Percentiles rank a stretch among this genome's conserved stretches.
Conservation (phyloP, 2,329 filamentous ascomycete genomes). For the Alternaria sp. region DNA sequence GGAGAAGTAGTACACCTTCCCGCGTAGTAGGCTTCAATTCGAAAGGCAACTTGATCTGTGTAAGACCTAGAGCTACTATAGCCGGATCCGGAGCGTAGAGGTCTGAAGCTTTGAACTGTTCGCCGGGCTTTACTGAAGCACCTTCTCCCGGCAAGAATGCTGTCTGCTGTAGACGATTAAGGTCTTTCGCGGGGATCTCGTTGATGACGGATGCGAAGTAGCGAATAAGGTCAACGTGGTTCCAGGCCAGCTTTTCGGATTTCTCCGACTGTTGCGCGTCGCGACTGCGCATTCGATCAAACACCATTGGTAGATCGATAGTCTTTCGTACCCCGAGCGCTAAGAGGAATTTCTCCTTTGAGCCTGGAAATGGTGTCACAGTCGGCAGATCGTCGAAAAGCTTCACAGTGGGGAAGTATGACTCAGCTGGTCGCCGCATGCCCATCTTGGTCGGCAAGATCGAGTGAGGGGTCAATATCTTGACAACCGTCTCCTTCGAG, state of each 20-base stretch:
- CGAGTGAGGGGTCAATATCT: slow-evolving; percentile 71
- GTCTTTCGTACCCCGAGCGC: slow-evolving; percentile 93
- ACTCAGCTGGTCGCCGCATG: slow-evolving; percentile 83
- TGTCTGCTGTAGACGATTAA: slow-evolving; percentile 78
- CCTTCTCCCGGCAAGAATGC: slow-evolving; percentile 78
- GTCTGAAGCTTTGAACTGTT: slow-evolving; percentile 49
- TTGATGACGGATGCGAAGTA: slow-evolving; percentile 89
- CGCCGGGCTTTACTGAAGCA: slow-evolving; percentile 34
- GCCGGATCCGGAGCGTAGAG: slow-evolving; percentile 49
- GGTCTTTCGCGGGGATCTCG: slow-evolving; percentile 85
- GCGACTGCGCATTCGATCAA: slow-evolving; percentile 78
- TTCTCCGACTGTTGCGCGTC: slow-evolving; percentile 53
- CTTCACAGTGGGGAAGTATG: slow-evolving; percentile 93
- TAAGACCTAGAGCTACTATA: slow-evolving; percentile 43
- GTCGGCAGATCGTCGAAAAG: slow-evolving; percentile 92
- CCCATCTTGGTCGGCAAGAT: slow-evolving; percentile 91
- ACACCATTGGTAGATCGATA: slow-evolving; percentile 91
- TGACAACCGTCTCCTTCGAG: slow-evolving; percentile 71
- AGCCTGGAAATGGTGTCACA: slow-evolving; percentile 72
- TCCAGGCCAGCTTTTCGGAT: slow-evolving; percentile 72
- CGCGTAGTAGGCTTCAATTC: slow-evolving; percentile 62
- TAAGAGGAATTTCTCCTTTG: slow-evolving; percentile 89
- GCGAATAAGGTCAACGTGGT: slow-evolving; percentile 91
- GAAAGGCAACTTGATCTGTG: slow-evolving; percentile 76
- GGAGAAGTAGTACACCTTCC: slow-evolving; percentile 77